Evolutionary conservation across 306 rosid species (phyloP).

Genomic region (Prunus mira): DNA sequence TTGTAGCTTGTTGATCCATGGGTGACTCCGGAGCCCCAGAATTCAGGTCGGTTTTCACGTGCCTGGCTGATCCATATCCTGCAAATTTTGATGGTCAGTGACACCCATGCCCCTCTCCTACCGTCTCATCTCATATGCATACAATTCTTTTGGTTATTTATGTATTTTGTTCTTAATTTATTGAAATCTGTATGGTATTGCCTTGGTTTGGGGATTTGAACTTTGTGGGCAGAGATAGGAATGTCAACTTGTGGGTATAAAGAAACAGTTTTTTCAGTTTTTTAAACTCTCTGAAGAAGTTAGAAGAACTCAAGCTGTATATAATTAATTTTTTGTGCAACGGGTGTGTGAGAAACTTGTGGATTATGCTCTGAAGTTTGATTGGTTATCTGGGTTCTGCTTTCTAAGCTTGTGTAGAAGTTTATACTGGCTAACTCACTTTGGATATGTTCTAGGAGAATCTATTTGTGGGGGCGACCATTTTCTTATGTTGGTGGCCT

Average conservation of each 20-base stretch:
- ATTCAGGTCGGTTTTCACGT: slow-evolving; percentile 13
- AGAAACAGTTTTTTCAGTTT: background rate
- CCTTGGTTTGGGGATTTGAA: slow-evolving; percentile 18
- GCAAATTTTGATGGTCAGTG: slow-evolving; percentile 20
- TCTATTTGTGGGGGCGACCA: too few species aligned
- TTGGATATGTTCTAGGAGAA: too few species aligned
- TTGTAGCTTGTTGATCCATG: background rate
- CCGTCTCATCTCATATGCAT: background rate
- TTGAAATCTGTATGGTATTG: slow-evolving; percentile 3
- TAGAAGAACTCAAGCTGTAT: slow-evolving; percentile 1
- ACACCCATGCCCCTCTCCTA: slow-evolving; percentile 7
- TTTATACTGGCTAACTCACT: too few species aligned
- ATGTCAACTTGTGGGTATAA: background rate
- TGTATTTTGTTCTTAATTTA: background rate
- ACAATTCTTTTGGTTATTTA: background rate
- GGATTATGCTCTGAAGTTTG: background rate
- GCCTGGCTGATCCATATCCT: slow-evolving; percentile 4
- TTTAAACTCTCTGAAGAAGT: background rate
- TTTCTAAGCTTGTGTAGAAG: too few species aligned
- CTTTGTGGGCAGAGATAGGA: background rate
- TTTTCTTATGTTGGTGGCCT: too few species aligned
- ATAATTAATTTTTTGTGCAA: background rate
- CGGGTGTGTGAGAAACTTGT: slow-evolving; percentile 10
- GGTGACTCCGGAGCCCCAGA: background rate
- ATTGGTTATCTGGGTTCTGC: too few species aligned